Conservation (phyloP, 2,329 filamentous ascomycete genomes). For the Diplodia corticola region DNA sequence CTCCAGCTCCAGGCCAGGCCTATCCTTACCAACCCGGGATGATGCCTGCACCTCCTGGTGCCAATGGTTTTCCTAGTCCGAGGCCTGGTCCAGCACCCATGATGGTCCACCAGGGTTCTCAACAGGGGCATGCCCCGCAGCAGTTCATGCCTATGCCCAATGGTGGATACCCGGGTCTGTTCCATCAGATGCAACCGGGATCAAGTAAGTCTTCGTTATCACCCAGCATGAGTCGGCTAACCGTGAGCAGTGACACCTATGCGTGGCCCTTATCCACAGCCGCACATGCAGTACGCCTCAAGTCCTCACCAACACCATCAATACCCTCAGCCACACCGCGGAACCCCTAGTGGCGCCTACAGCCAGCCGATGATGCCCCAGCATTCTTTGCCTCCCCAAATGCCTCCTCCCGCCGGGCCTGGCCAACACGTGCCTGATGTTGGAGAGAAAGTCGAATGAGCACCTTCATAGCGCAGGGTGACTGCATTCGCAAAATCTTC, state of each 20-base stretch:
- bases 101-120: constrained; percentile 94
- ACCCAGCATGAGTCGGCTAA: constrained; percentile 26
- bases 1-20: constrained; percentile 64
- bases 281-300: constrained; percentile 42
- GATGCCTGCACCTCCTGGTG: constrained; percentile 57
- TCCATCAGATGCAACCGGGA: constrained; percentile 67
- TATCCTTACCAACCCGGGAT: constrained; percentile 61
- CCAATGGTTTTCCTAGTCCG: constrained; percentile 85
- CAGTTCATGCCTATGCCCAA: constrained; percentile 74
- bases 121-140: constrained; percentile 75
- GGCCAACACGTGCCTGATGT: constrained; percentile 16
- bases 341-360: constrained; percentile 43
- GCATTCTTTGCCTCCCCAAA: constrained; percentile 41
- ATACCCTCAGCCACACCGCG: constrained; percentile 42
- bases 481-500: constrained; percentile 5
- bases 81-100: constrained; percentile 74
- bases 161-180: constrained; percentile 72
- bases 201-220: constrained; percentile 63
- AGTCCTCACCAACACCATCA: constrained; percentile 43
- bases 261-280: constrained; percentile 41
- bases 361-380: constrained; percentile 45
- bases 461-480: not conserved
- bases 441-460: constrained; percentile 21
- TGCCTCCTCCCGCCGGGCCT: constrained; percentile 27
- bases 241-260: constrained; percentile 40